Evolutionary conservation across 768 basidiomycete genomes (phyloP), one percentile per base, ranked within the genome.

Genomic region (Guyanaporus albipodus): DNA sequence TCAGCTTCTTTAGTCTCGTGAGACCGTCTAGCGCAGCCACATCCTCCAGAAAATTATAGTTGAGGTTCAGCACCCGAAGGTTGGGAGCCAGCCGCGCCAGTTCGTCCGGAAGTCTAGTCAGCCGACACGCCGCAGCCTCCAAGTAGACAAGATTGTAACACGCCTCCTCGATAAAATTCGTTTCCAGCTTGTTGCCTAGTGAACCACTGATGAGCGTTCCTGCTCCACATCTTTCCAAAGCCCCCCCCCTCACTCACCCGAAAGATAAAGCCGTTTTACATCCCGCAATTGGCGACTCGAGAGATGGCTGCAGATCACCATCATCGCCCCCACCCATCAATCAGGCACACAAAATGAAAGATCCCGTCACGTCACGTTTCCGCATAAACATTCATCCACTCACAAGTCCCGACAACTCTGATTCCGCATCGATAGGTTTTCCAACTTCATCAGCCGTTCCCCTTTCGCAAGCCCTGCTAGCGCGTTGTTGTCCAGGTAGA

Each of bases 1-100:
- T 91, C 59, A 98, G 69, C 73, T 90, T 93, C 54, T 80, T 78
- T 67, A 98, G 69, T 60, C 90, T 72, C 49, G 68, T 72, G 51
- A 97, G 74, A 11, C 88, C 91, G 42, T 77, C 76, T 47, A 99
- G 72, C 40, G 73, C 68, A 53, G 76, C 67, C 43, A 80, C 69
- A 68, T 88, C 83, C 57, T 92, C 82, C 64, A 98, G 63, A 67
- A 94, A 97, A 67, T 98, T 98, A 75, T 96, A 95, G 75, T 98
- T 95, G 55, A 97, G 79, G 73, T 97, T 97, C 68, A 98, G 72
- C 49, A 84, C 84, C 44, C 92, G 83, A 59, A 97, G 69, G 67
- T 94, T 96, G 26, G 96, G 95, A 38, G 83, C 71, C 45, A 87
- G 68, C 37, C 61, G 61, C 43, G 77, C 75, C 55, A 96, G 71